Evolutionary conservation across 2,329 filamentous ascomycete species (phyloP).

Genomic region (Tolypocladium ovalisporum): DNA sequence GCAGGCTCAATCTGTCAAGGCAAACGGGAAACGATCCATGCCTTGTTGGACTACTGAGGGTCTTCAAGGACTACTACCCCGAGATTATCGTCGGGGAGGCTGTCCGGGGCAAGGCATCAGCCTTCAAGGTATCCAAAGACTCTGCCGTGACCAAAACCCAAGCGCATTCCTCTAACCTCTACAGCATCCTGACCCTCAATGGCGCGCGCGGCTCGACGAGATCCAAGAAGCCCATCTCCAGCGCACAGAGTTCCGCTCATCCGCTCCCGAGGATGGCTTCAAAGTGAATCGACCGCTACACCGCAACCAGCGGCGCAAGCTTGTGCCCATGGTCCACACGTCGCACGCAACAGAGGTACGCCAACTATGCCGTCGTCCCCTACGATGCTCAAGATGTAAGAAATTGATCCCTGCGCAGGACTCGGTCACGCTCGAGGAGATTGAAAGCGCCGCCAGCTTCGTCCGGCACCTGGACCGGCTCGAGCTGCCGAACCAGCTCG

Average conservation of each 20-base stretch:
- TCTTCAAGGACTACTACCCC: conserved; percentile 88
- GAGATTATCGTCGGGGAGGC: conserved; percentile 72
- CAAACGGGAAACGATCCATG: conserved; percentile 62
- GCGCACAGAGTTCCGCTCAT: conserved; percentile 26
- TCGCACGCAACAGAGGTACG: conserved; percentile 58
- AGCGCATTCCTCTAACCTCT: conserved; percentile 3
- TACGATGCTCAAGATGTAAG: background rate
- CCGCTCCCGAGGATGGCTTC: conserved; percentile 39
- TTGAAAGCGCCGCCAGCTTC: conserved; percentile 60
- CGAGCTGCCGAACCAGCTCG: conserved; percentile 71
- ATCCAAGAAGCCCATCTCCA: conserved; percentile 52
- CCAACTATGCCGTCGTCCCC: background rate
- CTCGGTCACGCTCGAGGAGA: conserved; percentile 63
- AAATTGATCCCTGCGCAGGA: conserved; percentile 24
- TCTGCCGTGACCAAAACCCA: background rate
- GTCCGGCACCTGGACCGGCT: conserved; percentile 66
- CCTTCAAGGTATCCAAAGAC: conserved; percentile 43
- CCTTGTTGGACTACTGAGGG: conserved; percentile 61
- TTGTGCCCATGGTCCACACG: conserved; percentile 62
- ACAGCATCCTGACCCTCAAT: conserved; percentile 65
- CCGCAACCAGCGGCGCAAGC: conserved; percentile 18
- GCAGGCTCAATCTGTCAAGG: conserved; percentile 44
- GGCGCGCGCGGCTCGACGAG: conserved; percentile 55
- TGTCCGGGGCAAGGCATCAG: conserved; percentile 46
- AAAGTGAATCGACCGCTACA: conserved; percentile 43